phyloP scores from a whole-genome alignment of 352 stramenopile species.

The Phytophthora aleatoria region DNA sequence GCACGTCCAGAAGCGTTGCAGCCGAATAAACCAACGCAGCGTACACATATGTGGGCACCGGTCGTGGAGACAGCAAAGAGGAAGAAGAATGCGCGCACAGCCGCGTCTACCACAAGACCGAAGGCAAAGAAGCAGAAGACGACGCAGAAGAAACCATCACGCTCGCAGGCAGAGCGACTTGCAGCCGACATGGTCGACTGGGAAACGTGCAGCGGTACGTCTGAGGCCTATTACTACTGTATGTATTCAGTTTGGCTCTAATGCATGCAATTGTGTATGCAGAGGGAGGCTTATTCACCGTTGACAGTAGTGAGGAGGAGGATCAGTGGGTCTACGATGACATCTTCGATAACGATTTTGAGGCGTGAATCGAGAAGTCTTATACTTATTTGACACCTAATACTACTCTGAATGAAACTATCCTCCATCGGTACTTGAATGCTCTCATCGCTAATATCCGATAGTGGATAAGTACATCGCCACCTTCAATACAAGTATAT shows the following conservation, averaged over 20 bases:
- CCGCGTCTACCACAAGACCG: not conserved
- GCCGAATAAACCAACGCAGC: slow-evolving; percentile 8
- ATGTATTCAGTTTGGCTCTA: not conserved
- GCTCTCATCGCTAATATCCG: not conserved
- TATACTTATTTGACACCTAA: not conserved
- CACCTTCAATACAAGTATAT: no score
- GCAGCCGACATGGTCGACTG: slow-evolving; percentile 61
- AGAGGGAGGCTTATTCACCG: slow-evolving; percentile 42
- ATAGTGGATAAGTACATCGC: no score
- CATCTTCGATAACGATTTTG: slow-evolving; percentile 74
- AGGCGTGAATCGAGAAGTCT: slow-evolving; percentile 16
- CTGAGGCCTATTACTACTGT: not conserved
- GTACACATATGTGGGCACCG: slow-evolving; percentile 35
- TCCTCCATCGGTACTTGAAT: no score
- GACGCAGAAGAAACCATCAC: slow-evolving; percentile 8
- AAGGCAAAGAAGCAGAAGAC: slow-evolving; percentile 29
- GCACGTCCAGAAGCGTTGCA: slow-evolving; percentile 1
- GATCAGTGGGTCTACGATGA: slow-evolving; percentile 61
- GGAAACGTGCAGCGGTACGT: slow-evolving; percentile 69
- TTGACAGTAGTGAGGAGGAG: slow-evolving; percentile 24
- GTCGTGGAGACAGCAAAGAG: slow-evolving; percentile 5
- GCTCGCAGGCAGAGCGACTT: slow-evolving; percentile 33
- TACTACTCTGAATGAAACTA: not conserved
- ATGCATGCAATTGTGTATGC: slow-evolving; percentile 1
- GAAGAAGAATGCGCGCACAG: not conserved